Evolutionary conservation across 2,329 filamentous ascomycete genomes (phyloP).

Genomic region (Nothopassalora personata): DNA sequence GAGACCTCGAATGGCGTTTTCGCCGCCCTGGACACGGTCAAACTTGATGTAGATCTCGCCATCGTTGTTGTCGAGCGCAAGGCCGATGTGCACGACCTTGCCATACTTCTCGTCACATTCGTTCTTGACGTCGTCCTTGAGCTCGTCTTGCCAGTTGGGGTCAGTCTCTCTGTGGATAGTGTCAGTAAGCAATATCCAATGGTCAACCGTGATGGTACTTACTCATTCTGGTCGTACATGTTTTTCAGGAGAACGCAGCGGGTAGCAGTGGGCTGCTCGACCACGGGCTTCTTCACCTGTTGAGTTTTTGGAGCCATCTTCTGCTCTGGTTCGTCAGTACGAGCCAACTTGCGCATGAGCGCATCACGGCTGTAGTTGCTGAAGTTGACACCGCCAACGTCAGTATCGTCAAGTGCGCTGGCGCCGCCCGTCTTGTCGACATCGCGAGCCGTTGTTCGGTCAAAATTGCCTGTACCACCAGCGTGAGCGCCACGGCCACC

Average conservation of each 20-base stretch:
- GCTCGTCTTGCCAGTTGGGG: conserved; percentile 74
- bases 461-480: conserved; percentile 70
- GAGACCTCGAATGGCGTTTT: conserved; percentile 95
- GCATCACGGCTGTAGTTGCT: conserved; percentile 98
- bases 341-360: conserved; percentile 96
- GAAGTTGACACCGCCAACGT: conserved; percentile 98
- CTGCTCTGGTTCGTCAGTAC: conserved; percentile 79
- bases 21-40: conserved; percentile 86
- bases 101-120: conserved; percentile 96
- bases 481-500: conserved; percentile 81
- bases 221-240: conserved; percentile 91
- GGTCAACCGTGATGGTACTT: conserved; percentile 42
- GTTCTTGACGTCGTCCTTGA: conserved; percentile 86
- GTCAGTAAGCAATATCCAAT: conserved; percentile 10
- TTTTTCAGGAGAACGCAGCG: conserved; percentile 92
- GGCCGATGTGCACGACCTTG: conserved; percentile 83
- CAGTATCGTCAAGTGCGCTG: conserved; percentile 92
- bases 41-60: conserved; percentile 99
- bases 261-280: conserved; percentile 87
- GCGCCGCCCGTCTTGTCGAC: conserved; percentile 84
- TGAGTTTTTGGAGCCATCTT: conserved; percentile 51
- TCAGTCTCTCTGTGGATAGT: conserved; percentile 68
- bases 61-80: conserved; percentile 81
- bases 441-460: conserved; percentile 73
- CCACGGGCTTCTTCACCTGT: conserved; percentile 57